Base-by-base conservation (phyloP, 2,329 filamentous ascomycete species). In the Stachybotrys chlorohalonatus region DNA sequence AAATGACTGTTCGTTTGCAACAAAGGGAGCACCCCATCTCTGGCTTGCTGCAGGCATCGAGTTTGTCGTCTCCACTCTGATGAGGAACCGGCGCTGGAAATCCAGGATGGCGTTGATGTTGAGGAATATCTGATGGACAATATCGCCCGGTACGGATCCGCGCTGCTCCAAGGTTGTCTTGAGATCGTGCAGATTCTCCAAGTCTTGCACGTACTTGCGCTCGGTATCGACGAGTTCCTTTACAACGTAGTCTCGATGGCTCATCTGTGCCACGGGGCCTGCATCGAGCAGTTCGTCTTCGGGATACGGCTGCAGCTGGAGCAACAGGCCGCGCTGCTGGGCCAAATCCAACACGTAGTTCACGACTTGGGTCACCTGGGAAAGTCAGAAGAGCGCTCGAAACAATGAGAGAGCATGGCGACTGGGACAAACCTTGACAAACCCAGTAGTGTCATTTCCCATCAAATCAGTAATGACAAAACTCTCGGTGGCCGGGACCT, bases 21-120 rank as follows among this genome's bases (percentile, higher is more conserved):
- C 81, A 66, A 97, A 97, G 0, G 95, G 83, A n/a, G 84, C 80
- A n/a, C 94, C 94, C 94, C 94, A 99, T 68, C 93, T 88, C 69
- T 99, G 94, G 57, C 83, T 78, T 5, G 80, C 74, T 57, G 86
- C 80, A 0, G 89, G 81, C 72, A 90, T 83, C 4, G 89, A 91
- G 65, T 97, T 96, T 45, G 92, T 95, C 31, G 95, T 95, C 73
- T 99, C 94, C 58, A 99, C 89, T 54, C 91, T 87, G 64, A 99
- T 97, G 51, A 99, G 77, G 65, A 99, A 97, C 31, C 92, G 84
- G 58, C 95, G 86, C 67, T 97, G 93, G 68, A 96, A 96, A 70
- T 99, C 94, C 53, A 99, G 80, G 51, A 99, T 89, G 32, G 89
- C 85, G 68, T 97, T 96, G 66, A 97, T 84, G 71, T 99, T 99